Percentiles rank a stretch among this genome's conserved stretches.
These are phyloP conservation scores for Chlamydomonas schloesseri DNA, from an alignment of 139 green algal species.

Conservation along the genomic window DNA sequence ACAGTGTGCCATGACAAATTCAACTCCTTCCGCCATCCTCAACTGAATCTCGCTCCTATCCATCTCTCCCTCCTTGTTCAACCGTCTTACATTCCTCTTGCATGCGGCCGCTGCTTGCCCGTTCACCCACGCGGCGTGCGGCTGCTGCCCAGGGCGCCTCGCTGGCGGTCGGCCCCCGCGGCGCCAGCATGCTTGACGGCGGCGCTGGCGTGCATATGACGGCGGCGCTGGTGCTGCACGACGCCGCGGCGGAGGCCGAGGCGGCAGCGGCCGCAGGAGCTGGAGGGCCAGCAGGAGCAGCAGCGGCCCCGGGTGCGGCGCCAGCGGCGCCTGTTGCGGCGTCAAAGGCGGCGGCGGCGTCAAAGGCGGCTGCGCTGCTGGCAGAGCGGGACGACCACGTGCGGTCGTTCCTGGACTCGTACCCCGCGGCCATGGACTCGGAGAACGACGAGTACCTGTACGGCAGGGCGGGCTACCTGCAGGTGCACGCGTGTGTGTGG, in stretches of 20 bases:
- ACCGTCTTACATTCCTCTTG: no score
- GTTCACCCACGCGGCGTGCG: no score
- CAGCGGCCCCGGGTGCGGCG: no score
- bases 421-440: slow-evolving; percentile 30
- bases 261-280: neutral
- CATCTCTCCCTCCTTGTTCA: no score
- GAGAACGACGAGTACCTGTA: slow-evolving; percentile 44
- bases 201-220: slow-evolving; percentile 26
- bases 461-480: slow-evolving; percentile 35
- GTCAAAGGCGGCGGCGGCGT: neutral
- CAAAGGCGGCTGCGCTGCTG: neutral
- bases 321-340: neutral
- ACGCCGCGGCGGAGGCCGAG: neutral
- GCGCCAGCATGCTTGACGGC: slow-evolving; percentile 23
- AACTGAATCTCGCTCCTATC: no score
- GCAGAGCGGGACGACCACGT: slow-evolving; percentile 29
- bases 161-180: neutral
- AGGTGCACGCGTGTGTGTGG: slow-evolving; percentile 23
- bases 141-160: neutral
- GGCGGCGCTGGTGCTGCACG: slow-evolving; percentile 24
- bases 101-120: no score
- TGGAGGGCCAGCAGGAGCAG: no score
- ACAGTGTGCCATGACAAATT: no score
- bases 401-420: slow-evolving; percentile 1
- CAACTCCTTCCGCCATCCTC: no score